Conservation (phyloP, 2,329 filamentous ascomycete species). For the Phaeosphaeriaceae sp. region DNA sequence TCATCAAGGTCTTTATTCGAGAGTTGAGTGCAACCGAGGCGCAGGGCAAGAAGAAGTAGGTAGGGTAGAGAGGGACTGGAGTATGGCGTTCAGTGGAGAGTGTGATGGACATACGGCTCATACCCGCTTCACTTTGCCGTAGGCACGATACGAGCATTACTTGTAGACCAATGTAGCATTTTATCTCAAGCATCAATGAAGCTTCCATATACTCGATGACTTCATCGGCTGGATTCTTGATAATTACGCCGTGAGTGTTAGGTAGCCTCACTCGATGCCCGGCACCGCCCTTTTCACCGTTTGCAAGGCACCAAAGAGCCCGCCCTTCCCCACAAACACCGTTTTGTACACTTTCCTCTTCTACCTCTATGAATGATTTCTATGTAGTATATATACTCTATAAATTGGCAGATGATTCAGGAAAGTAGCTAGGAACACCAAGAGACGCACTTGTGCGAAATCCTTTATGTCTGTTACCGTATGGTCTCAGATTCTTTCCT, state of each 20-base stretch:
- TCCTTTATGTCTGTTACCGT: not conserved
- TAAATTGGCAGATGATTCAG: not conserved
- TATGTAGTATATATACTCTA: not conserved
- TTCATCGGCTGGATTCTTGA: not conserved
- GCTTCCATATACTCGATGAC: not conserved
- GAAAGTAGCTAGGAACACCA: not conserved
- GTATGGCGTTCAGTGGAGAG: slow-evolving; percentile 1
- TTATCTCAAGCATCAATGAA: not conserved
- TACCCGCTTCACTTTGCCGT: slow-evolving; percentile 1
- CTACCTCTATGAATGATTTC: not conserved
- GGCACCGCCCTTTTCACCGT: not conserved
- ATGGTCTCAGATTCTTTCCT: not conserved
- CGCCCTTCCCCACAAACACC: not conserved
- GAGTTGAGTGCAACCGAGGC: slow-evolving; percentile 89
- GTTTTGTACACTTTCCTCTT: not conserved
- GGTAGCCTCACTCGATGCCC: not conserved
- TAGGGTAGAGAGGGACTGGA: not conserved
- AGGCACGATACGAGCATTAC: not conserved
- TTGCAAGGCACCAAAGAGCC: not conserved
- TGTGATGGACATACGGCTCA: not conserved
- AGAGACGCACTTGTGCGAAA: not conserved
- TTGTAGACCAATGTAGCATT: not conserved
- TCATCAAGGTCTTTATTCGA: slow-evolving; percentile 77
- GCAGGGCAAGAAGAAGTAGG: slow-evolving; percentile 76
- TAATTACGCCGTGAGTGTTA: not conserved